Base-by-base conservation (phyloP, 371 early-diverging fungal species). In the Dinochytrium kinnereticum region DNA sequence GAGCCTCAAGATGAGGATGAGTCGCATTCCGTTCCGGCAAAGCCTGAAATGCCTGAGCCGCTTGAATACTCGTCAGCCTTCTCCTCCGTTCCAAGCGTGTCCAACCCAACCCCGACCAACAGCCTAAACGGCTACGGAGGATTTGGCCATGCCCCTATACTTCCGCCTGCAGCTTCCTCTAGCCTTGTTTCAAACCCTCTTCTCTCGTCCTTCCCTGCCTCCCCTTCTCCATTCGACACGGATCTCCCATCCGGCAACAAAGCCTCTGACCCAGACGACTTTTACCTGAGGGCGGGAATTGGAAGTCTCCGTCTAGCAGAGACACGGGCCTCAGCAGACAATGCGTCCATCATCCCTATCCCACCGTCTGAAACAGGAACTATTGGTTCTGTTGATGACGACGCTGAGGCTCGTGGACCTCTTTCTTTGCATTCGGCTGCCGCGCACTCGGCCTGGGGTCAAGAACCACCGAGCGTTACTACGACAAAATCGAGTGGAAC, bases 271-370 rank as follows among this genome's bases (percentile, higher is more conserved):
- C 17, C 5, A 5, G 55, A 53, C 24, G 55, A 53, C 55, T 53
- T 53, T 53, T 53, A 53, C 26, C 26, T 44, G 7, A 7, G 19
- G 19, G 19, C 55, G 26, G 26, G 55, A 13, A 15, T 53, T 13
- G 26, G 55, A 21, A 26, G 55, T 13, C 26, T 53, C n/a, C 7
- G 24, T 21, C 5, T 53, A 24, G 5, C 55, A 26, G 55, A 53
- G 7, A 24, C 13, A 5, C 7, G 55, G 5, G 55, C 17, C 5
- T 57, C 64, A 13, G 51, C 77, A 0, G 77, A 77, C 44, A 73
- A 73, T 55, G 77, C 77, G 2, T 77, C 77, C 15, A 77, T 77
- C 28, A 33, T 64, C 3, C 77, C 77, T 19, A 51, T 69, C 51
- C 64, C 77, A 3, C 77, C 77, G 2, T 77, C 74, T 5, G 49